Evolutionary conservation across 805 yeast species (phyloP).

Genomic region (Starmerella vaccinii): DNA sequence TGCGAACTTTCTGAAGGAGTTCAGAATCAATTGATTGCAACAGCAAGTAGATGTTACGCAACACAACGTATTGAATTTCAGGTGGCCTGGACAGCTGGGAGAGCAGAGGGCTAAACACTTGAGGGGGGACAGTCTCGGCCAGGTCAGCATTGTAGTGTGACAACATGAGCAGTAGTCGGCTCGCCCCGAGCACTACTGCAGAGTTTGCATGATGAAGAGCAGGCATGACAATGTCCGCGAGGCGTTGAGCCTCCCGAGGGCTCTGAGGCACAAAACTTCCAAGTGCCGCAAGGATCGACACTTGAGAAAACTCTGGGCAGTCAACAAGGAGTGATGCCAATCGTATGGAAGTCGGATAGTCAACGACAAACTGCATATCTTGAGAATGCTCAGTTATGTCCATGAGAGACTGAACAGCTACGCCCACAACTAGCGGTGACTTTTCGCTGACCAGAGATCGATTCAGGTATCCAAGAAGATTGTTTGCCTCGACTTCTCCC

Average conservation of each 20-base stretch:
- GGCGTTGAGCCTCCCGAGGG: conserved; percentile 50
- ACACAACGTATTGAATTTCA: conserved; percentile 71
- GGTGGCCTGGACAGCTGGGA: conserved; percentile 47
- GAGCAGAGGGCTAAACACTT: conserved; percentile 56
- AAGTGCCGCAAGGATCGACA: conserved; percentile 53
- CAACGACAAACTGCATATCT: conserved; percentile 44
- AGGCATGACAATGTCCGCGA: conserved; percentile 59
- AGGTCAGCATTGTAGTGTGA: conserved; percentile 58
- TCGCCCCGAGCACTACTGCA: conserved; percentile 66
- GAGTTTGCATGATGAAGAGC: conserved; percentile 71
- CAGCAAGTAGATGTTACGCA: conserved; percentile 67
- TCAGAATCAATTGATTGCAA: conserved; percentile 32
- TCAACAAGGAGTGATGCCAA: conserved; percentile 35
- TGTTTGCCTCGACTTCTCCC: conserved; percentile 35
- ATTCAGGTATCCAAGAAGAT: conserved; percentile 42
- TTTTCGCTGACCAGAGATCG: conserved; percentile 43
- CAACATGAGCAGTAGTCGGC: conserved; percentile 60
- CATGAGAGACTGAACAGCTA: conserved; percentile 58
- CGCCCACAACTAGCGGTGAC: conserved; percentile 53
- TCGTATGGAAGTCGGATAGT: conserved; percentile 38
- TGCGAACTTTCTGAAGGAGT: not conserved
- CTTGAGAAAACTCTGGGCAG: conserved; percentile 61
- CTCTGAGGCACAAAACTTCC: conserved; percentile 62
- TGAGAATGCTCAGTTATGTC: conserved; percentile 52
- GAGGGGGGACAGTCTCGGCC: conserved; percentile 48